Evolutionary conservation across 208 protist species (phyloP), one percentile per base, ranked within the genome.

Genomic region (Trypanosoma conorhini): DNA sequence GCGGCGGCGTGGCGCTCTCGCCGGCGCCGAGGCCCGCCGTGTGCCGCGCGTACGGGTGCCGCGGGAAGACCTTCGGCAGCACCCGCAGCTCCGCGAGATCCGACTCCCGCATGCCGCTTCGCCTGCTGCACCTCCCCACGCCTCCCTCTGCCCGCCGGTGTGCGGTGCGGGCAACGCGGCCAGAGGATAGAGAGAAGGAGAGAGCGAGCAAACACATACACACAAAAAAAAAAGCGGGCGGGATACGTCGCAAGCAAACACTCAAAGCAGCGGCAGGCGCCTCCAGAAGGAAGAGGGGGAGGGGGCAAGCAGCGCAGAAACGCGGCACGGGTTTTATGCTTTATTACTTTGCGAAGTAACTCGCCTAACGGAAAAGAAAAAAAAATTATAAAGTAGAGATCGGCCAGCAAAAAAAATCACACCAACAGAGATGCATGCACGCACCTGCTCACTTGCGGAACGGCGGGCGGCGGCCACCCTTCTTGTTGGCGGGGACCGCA

Each of bases 401-500:
- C 74, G 48, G 51, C 17, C 12, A 33, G 44, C 60, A 54, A 57
- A 50, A 63, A 28, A 50, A 63, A 28, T 58, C 60, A 55, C 30
- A 68, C 10, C 55, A 59, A 21, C n/a, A 59, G 8, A 70, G 57
- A 55, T 26, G 5, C 62, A 55, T 26, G 10, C 50, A 55, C 40
- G 33, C 7, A 2, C 48, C 4, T 19, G n/a, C 65, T 65, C 63
- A 86, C 67, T 75, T 78, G 81, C 81, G 81, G 48, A 62, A 44
- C 56, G 74, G 73, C 30, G 67, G 35, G 52, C 62, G 67, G 68
- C 72, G 65, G 67, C 28, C 74, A 60, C 71, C 61, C 67, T 81
- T 83, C 70, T 61, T 61, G 51, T 22, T 72, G 44, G 58, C 57
- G 30, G 73, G 78, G 7, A 77, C 77, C 33, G 54, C 70, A 57